Base-by-base conservation (phyloP, 306 rosid genomes). In the Cucumis cinereus region DNA sequence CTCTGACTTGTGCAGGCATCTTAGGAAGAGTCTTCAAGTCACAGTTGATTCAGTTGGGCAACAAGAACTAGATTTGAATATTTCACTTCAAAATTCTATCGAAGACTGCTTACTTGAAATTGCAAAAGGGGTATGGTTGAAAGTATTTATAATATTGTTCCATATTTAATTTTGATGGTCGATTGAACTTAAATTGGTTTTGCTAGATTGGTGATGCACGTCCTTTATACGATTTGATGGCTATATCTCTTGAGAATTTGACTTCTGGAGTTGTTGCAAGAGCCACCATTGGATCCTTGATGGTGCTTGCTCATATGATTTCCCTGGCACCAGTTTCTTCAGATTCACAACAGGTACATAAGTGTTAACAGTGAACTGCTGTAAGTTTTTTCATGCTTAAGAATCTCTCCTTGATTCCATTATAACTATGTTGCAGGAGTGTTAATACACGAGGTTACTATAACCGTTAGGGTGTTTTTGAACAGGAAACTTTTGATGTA, bases 1-100 rank as follows among this genome's bases (percentile, higher is more conserved):
- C 63, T 87, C 89, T n/a, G 98, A 92, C 77, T 88, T 95, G 75
- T 95, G 97, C 85, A 84, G 99, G 83, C 99, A 95, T 89, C 87
- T 95, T 23, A 89, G 96, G 83, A 95, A 95, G 87, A 90, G 99
- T 81, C 91, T 89, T 86, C 94, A 85, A 81, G 88, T 93, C 80
- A 85, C 97, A 35, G 77, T 78, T 83, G 96, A 88, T 79, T 80
- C 81, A 53, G 89, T 83, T 82, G 96, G 92, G 54, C 98, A 90
- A 84, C 92, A 84, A 78, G 98, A 95, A 78, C 80, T 88, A 58
- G 87, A 88, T 83, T 75, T 85, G 77, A 92, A 90, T 86, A 71
- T 85, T 68, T 79, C 83, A 75, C 98, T 95, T 56, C 98, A 90
- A 80, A 92, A 82, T 83, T 92, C 98, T 75, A 92, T 95, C 49